Base-by-base conservation (phyloP, 2,329 filamentous ascomycete species). In the Knufia fluminis region DNA sequence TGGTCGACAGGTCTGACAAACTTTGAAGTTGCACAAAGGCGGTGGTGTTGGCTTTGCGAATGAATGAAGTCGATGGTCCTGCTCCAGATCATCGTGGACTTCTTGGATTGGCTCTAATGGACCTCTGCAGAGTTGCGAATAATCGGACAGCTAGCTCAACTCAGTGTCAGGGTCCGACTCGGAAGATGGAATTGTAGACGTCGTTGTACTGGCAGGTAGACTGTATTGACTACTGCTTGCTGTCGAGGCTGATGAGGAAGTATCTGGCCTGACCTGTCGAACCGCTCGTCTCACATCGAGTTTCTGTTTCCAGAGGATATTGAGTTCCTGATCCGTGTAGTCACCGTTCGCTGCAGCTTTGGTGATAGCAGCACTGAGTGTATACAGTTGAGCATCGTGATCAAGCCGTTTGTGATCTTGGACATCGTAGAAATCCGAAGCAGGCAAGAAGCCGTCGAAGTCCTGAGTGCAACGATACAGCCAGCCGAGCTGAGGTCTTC, bases 381-480 rank as follows among this genome's bases (percentile, higher is more conserved):
- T 45, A 49, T 23, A 52, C 39, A 38, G 47, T 40, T 39, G 35
- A 33, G 54, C 49, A 24, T 58, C 33, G 10, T 50, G 31, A 28
- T 42, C 26, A n/a, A 46, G 17, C 26, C 32, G 40, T 22, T 19
- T 52, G 19, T 32, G 36, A 16, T 48, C 45, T 8, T 35, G 22
- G 19, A 19, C 48, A 44, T 49, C 48, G 46, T 41, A 32, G 26
- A 59, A 57, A 31, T 57, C 54, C 10, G 52, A 49, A 36, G 69
- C 64, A 16, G 69, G 64, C 24, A 76, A 59, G 35, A 69, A 57
- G 14, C 67, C 61, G 24, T 77, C 71, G 9, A 68, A 69, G 58
- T 89, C 85, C 61, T 86, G 78, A 10, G 74, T 77, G 64, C 87
- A 92, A 52, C 76, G 72, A 64, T 86, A 92, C 19, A 92, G 67